Evolutionary conservation across 768 basidiomycete species (phyloP), one percentile per base, ranked within the genome.

Genomic region (Mycena belliarum): DNA sequence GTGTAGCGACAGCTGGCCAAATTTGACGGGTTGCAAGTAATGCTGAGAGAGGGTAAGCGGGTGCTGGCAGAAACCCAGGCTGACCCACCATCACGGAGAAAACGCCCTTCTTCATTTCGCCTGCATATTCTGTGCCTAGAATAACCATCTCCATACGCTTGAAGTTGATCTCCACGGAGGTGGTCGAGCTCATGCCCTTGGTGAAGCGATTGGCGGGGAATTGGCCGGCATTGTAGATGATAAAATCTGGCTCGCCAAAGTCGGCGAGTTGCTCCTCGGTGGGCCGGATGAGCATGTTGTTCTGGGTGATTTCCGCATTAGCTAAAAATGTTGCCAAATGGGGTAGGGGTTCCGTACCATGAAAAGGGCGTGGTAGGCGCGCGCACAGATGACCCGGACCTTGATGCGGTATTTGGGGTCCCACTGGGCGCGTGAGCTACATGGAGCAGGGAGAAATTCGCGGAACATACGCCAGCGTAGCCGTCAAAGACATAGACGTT

Each of bases 121-220:
- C 95, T 28, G 95, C 95, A 69, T 98, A 98, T 72, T 98, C 95
- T 25, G 94, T 96, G 53, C 92, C 96, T 66, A 99, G 92, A 69
- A 99, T 98, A 68, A 99, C 96, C 97, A 99, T 99, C 76, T 99
- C 97, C 94, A 95, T 97, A 38, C 97, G 92, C 82, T 97, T 97
- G 78, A 99, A 98, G 85, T 99, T 99, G 81, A 99, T 93, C 78
- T 98, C 96, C 48, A 99, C 96, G 3, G 95, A 97, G 7, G 97
- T 98, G 28, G 95, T 93, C 11, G 95, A 97, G 60, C 93, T 96
- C 97, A 98, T 98, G 75, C 97, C 97, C 80, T 97, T 94, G 59
- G 97, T 99, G 84, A 98, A 98, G 42, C 97, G 91, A 75, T 99
- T 99, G 66, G 97, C 97, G 15, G 97, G 96, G 88, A 99, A 98